Conservation (phyloP, 495 filamentous ascomycete species). For the Lepidopterella palustris region DNA sequence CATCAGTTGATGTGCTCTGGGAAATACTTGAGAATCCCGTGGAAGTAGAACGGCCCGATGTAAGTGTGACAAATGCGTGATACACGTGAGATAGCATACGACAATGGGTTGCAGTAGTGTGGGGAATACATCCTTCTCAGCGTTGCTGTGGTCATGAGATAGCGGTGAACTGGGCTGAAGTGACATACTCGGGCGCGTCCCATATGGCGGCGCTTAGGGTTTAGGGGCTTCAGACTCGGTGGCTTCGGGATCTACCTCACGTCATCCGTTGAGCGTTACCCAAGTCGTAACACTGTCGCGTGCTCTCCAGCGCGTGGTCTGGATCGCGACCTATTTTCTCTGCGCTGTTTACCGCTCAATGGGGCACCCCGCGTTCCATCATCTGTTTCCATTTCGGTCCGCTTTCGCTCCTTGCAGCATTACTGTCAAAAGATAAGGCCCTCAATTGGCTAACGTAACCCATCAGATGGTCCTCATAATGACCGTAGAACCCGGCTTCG, state of each 20-base stretch:
- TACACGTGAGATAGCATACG: not conserved
- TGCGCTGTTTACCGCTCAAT: not conserved
- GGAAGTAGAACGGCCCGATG: conserved; percentile 78
- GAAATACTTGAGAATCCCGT: conserved; percentile 70
- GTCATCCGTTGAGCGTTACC: not conserved
- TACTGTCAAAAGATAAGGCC: not conserved
- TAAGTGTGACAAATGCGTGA: conserved; percentile 43
- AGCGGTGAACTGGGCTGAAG: not conserved
- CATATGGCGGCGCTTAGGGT: conserved; percentile 26
- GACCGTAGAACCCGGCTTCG: conserved; percentile 97
- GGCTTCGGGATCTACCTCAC: not conserved
- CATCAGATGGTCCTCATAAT: conserved; percentile 93
- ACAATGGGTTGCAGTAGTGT: not conserved
- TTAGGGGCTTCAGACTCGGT: not conserved
- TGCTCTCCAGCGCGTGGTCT: not conserved
- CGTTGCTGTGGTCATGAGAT: conserved; percentile 2
- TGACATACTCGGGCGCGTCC: conserved; percentile 24
- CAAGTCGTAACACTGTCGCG: conserved; percentile 11
- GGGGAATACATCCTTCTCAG: not conserved
- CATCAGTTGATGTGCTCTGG: conserved; percentile 81
- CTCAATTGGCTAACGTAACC: not conserved
- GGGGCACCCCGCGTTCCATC: no score
- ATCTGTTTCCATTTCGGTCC: not conserved
- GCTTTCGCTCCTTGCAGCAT: conserved; percentile 1
- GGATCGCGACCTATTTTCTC: not conserved